Evolutionary conservation across 805 yeast species (phyloP), one percentile per base, ranked within the genome.

Genomic region (Ogataea allantospora): DNA sequence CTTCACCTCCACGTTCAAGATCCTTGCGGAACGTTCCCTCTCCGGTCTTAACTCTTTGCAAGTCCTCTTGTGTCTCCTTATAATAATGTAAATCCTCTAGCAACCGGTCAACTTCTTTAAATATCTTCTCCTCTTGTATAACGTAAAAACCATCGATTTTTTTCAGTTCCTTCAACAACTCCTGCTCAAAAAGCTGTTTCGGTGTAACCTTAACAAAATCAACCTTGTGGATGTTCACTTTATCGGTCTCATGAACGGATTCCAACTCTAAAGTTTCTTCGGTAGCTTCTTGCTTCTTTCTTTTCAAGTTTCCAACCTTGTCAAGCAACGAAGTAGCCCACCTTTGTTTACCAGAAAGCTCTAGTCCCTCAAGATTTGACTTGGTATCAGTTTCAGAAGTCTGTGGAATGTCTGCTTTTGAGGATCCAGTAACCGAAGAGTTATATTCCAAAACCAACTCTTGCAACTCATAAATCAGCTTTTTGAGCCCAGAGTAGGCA

Each of bases 131-230:
- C 50, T 78, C 81, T 35, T 70, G 71, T 12, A 48, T 40, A 27
- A 61, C 58, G 55, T 72, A 80, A 44, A 80, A 80, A 6, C 56
- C 63, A 50, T 76, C 78, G 40, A 80, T 68, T 47, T 75, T 78
- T 16, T 48, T 44, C 39, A 77, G 63, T 50, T 80, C 83, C n/a
- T 53, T 57, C 18, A 65, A 50, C 33, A 80, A 60, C 39, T 66
- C 68, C 23, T 65, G 58, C 25, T 77, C 45, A 43, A 80, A 80
- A 3, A 70, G 63, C 25, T 65, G 67, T 29, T 57, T 58, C 5
- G 73, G 63, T 23, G 64, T 63, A 33, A 57, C 59, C n/a, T 48
- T 46, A 20, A 45, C 26, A 18, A 55, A 46, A 26, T 57, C 57
- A 12, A 53, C 27, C 13, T 50, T 45, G 26, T 37, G 39, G 19